phyloP scores from a whole-genome alignment of 1,139 yeast genomes.

The Nakaseomyces delphensis region DNA sequence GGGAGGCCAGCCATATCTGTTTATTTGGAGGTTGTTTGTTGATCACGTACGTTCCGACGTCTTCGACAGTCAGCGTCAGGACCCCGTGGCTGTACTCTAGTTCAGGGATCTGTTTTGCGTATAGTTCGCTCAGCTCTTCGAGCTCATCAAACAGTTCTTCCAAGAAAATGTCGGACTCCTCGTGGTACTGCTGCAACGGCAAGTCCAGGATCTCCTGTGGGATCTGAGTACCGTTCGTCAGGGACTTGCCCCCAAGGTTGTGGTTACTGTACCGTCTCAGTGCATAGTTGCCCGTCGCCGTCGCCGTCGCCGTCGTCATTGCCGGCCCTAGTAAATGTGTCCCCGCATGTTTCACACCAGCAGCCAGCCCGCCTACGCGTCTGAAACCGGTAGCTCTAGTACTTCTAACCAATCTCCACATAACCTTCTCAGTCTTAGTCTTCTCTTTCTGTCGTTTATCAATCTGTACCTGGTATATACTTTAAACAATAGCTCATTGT shows the following conservation, averaged over 20 bases:
- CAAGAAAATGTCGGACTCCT: constrained; percentile 50
- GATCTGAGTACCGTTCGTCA: constrained; percentile 45
- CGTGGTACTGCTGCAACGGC: constrained; percentile 46
- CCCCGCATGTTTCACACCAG: no score
- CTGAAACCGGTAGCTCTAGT: no score
- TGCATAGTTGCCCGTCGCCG: no score
- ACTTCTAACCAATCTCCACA: neutral
- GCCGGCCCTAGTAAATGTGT: no score
- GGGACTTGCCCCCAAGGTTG: constrained; percentile 5
- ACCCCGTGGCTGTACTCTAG: constrained; percentile 83
- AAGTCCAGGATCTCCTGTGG: constrained; percentile 44
- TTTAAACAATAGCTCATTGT: no score
- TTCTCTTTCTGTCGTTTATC: no score
- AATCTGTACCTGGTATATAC: no score
- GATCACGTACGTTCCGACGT: constrained; percentile 72
- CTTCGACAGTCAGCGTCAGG: constrained; percentile 56
- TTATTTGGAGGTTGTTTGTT: constrained; percentile 92
- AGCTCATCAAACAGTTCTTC: constrained; percentile 55
- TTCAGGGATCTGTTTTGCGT: constrained; percentile 48
- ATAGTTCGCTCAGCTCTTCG: constrained; percentile 52
- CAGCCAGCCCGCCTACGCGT: no score
- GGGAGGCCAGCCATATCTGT: constrained; percentile 89
- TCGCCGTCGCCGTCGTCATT: neutral
- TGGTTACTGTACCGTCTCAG: neutral
- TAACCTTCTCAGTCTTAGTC: no score